These are phyloP conservation scores for Ciborinia camelliae DNA, from an alignment of 2,329 filamentous ascomycete genomes.

Conservation along the genomic window DNA sequence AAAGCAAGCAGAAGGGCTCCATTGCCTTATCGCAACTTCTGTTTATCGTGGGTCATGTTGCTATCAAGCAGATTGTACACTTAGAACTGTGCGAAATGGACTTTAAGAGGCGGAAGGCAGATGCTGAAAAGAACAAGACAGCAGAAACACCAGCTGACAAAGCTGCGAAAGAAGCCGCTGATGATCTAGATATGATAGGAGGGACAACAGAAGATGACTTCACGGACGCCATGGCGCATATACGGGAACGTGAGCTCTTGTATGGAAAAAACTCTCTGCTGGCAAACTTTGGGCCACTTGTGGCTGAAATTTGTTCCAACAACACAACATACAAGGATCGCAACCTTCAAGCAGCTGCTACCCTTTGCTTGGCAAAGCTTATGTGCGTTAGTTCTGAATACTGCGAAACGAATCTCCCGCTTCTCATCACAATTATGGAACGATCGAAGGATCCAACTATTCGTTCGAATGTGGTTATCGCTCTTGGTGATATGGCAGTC, in stretches of 20 bases:
- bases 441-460: slow-evolving; percentile 88
- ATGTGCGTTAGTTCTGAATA: slow-evolving; percentile 99
- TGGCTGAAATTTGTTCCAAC: slow-evolving; percentile 89
- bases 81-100: slow-evolving; percentile 96
- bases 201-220: slow-evolving; percentile 95
- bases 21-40: slow-evolving; percentile 83
- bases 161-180: slow-evolving; percentile 64
- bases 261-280: slow-evolving; percentile 81
- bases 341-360: slow-evolving; percentile 87
- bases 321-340: slow-evolving; percentile 89
- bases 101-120: slow-evolving; percentile 93
- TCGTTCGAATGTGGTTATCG: slow-evolving; percentile 93
- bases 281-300: slow-evolving; percentile 86
- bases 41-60: slow-evolving; percentile 93
- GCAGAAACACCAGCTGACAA: slow-evolving; percentile 47
- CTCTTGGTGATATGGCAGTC: slow-evolving; percentile 96
- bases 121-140: slow-evolving; percentile 69
- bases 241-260: slow-evolving; percentile 78
- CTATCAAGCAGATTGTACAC: slow-evolving; percentile 98
- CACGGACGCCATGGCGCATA: slow-evolving; percentile 79
- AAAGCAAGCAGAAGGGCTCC: slow-evolving; percentile 61
- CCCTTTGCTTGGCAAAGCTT: slow-evolving; percentile 90
- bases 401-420: slow-evolving; percentile 86
- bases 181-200: slow-evolving; percentile 93
- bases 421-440: slow-evolving; percentile 97